These are phyloP conservation scores for Raphanus raphanistrum DNA, from an alignment of 345 rosid species.

Conservation along the genomic window DNA sequence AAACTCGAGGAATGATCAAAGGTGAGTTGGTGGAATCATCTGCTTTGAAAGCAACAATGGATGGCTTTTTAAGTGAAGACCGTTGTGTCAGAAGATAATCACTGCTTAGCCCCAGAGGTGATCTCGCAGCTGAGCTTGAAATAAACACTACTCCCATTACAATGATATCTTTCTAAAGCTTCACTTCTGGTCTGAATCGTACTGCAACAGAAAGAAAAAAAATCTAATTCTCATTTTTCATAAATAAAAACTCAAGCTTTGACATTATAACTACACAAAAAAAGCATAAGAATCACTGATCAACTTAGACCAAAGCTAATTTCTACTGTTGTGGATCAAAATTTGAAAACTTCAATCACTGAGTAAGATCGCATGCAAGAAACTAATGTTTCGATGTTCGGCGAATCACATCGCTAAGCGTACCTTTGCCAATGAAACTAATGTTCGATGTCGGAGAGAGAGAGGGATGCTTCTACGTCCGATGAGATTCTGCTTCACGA, in stretches of 20 bases:
- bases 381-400: background rate
- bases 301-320: background rate
- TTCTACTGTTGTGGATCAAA: background rate
- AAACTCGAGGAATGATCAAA: conserved; percentile 32
- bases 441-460: background rate
- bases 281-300: background rate
- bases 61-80: conserved; percentile 47
- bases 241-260: background rate
- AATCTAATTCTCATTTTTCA: background rate
- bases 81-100: conserved; percentile 43
- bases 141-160: conserved; percentile 88
- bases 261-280: background rate
- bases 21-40: conserved; percentile 56
- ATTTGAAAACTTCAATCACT: background rate
- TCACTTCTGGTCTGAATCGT: background rate
- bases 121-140: conserved; percentile 79
- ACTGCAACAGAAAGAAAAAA: conserved; percentile 16
- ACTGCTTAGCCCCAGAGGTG: conserved; percentile 57
- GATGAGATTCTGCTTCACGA: conserved; percentile 17
- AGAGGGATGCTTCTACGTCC: conserved; percentile 33
- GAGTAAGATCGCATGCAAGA: conserved; percentile 1
- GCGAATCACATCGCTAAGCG: background rate
- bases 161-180: conserved; percentile 25
- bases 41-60: conserved; percentile 65
- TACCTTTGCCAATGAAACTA: conserved; percentile 13